Percentiles rank a stretch among this genome's conserved stretches.
Evolutionary conservation across 2,329 filamentous ascomycete species (phyloP).

Genomic region (Cytospora schulzeri): DNA sequence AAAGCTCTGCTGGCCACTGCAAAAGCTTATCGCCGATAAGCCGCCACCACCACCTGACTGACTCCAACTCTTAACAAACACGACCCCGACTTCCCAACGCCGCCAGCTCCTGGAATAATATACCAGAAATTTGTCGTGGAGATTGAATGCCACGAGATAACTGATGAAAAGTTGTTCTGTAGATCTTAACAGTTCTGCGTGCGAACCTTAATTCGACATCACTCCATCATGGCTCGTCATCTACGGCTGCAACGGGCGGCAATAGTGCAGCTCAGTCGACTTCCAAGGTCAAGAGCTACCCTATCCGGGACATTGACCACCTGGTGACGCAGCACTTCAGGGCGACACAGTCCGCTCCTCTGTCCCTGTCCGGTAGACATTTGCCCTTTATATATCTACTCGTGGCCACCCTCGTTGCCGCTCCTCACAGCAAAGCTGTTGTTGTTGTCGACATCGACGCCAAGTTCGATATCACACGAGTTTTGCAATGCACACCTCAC

Average conservation of each 20-base stretch:
- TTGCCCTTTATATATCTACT: conserved; percentile 60
- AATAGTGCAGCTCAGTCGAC: conserved; percentile 9
- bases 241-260: conserved; percentile 23
- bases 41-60: conserved; percentile 13
- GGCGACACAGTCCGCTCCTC: conserved; percentile 47
- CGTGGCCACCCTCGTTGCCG: conserved; percentile 51
- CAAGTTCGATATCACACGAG: conserved; percentile 55
- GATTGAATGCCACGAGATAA: conserved; percentile 18
- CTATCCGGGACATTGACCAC: conserved; percentile 49
- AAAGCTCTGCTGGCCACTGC: conserved; percentile 5
- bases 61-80: conserved; percentile 25
- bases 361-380: conserved; percentile 55
- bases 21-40: conserved; percentile 26
- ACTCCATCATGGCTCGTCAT: conserved; percentile 10
- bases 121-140: not conserved
- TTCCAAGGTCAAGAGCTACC: conserved; percentile 34
- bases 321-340: conserved; percentile 51
- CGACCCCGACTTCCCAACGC: conserved; percentile 23
- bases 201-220: conserved; percentile 29
- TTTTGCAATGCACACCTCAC: conserved; percentile 37
- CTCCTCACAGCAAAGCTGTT: conserved; percentile 51
- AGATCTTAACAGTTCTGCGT: conserved; percentile 36
- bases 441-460: conserved; percentile 58
- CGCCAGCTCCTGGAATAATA: conserved; percentile 1
- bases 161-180: conserved; percentile 21